Evolutionary conservation across 169 alveolate species (phyloP), one percentile per base, ranked within the genome.

Genomic region (Plasmodium gaboni): DNA sequence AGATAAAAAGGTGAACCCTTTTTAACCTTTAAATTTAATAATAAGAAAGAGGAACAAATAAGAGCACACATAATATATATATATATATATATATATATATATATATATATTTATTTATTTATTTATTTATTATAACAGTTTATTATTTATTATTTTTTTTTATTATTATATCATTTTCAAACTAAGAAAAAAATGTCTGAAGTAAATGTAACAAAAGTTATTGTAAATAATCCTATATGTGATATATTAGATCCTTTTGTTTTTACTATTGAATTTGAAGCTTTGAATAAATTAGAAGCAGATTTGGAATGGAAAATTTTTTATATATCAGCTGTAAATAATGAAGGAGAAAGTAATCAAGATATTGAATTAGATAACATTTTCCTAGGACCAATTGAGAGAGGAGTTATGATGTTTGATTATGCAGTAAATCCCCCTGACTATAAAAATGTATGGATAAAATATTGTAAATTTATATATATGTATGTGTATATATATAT

Each of bases 361-460:
- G 99, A 98, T 85, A 97, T 97, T 88, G 97, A 96, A 38, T 95
- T 98, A 46, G 99, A 98, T 78, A 96, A 98, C 12, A 97, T 98
- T 70, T 96, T 96, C 74, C 94, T 98, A 92, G 99, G 99, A 0
- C 99, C 98, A 2, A 88, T 97, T 10, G 94, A 96, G 53, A 87
- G 95, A 17, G 99, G 99, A 44, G 95, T 97, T 17, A 95, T 98
- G 95, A 96, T 96, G 88, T 98, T 98, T 88, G 97, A 96, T 48
- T 95, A 98, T 74, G 96, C 97, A 46, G 98, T 97, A 22, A 88
- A 96, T 42, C 96, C 99, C 13, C 99, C 99, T 19, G 99, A 97
- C 92, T 96, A 95, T 64, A 67, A 93, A 44, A 90, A 96, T 90
- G 98, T 98, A 67, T n/a, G 88, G 28, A 55, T 17, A 55, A 55